phyloP scores from a whole-genome alignment of 2,329 filamentous ascomycete genomes.

The Xylariales sp. region DNA sequence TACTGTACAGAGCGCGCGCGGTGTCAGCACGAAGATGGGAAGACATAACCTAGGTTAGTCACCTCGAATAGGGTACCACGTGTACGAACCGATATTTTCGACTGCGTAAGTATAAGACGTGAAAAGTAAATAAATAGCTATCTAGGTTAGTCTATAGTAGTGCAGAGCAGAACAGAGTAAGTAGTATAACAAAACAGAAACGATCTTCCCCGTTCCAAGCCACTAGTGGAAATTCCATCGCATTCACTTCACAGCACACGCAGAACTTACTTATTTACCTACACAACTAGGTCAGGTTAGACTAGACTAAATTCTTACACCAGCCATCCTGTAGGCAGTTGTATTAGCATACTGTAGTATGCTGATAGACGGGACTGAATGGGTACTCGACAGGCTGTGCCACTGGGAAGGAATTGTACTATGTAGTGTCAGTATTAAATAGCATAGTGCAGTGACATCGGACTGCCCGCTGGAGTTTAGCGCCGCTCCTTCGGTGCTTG shows the following conservation, averaged over 20 bases:
- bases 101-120: too few relatives aligned
- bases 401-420: slow-evolving; percentile 9
- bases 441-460: neutral
- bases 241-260: neutral
- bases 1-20: too few relatives aligned
- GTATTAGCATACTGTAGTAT: too few relatives aligned
- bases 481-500: slow-evolving; percentile 16
- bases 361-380: too few relatives aligned
- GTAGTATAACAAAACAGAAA: neutral
- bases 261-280: neutral
- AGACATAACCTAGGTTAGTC: too few relatives aligned
- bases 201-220: slow-evolving; percentile 8
- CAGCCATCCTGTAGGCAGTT: too few relatives aligned
- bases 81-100: too few relatives aligned
- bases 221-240: neutral
- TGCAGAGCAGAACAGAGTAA: neutral
- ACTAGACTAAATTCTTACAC: slow-evolving; percentile 7
- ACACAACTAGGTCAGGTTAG: too few relatives aligned
- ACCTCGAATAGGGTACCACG: too few relatives aligned
- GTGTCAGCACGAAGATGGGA: too few relatives aligned
- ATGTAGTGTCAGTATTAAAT: too few relatives aligned
- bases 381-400: slow-evolving; percentile 14
- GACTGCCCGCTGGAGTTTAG: slow-evolving; percentile 22
- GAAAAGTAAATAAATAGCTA: too few relatives aligned
- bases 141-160: neutral